These are phyloP conservation scores for Fragosphaeria purpurea DNA, from an alignment of 2,329 filamentous ascomycete genomes.

Conservation along the genomic window DNA sequence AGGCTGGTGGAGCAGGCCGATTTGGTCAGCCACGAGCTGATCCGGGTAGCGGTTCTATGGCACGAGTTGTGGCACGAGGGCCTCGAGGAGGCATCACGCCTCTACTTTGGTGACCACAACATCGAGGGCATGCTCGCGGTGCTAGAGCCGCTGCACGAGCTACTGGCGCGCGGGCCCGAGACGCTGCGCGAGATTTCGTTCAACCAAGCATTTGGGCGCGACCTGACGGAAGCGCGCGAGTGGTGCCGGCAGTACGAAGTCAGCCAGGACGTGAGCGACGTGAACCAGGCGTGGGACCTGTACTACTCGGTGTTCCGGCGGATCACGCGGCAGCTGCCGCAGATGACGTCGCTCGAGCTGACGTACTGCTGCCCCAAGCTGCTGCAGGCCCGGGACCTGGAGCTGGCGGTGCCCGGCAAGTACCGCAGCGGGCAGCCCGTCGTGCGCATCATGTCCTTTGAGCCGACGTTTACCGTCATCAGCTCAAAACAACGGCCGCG, in stretches of 20 bases:
- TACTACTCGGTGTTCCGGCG: constrained; percentile 98
- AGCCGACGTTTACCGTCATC: constrained; percentile 82
- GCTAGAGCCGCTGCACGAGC: constrained; percentile 80
- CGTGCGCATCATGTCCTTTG: constrained; percentile 80
- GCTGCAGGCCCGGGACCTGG: constrained; percentile 72
- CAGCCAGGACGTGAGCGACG: constrained; percentile 82
- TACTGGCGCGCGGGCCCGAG: constrained; percentile 83
- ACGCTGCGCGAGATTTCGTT: constrained; percentile 95
- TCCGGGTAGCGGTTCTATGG: constrained; percentile 94
- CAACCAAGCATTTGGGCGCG: constrained; percentile 90
- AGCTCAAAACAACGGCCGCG: constrained; percentile 93
- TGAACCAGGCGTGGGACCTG: constrained; percentile 97
- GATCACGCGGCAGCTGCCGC: constrained; percentile 85
- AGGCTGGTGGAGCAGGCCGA: constrained; percentile 91
- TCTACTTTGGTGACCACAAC: constrained; percentile 97
- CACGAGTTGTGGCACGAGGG: constrained; percentile 99
- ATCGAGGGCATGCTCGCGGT: constrained; percentile 95
- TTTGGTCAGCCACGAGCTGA: constrained; percentile 89
- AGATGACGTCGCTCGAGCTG: constrained; percentile 84
- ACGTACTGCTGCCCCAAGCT: constrained; percentile 96
- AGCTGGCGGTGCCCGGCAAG: constrained; percentile 90
- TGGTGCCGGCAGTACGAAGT: constrained; percentile 90
- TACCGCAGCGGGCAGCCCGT: constrained; percentile 72
- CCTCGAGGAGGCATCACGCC: constrained; percentile 85
- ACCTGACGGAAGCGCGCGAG: constrained; percentile 87